These are phyloP conservation scores for Cytospora piceicola DNA, from an alignment of 2,329 filamentous ascomycete genomes.

Conservation along the genomic window DNA sequence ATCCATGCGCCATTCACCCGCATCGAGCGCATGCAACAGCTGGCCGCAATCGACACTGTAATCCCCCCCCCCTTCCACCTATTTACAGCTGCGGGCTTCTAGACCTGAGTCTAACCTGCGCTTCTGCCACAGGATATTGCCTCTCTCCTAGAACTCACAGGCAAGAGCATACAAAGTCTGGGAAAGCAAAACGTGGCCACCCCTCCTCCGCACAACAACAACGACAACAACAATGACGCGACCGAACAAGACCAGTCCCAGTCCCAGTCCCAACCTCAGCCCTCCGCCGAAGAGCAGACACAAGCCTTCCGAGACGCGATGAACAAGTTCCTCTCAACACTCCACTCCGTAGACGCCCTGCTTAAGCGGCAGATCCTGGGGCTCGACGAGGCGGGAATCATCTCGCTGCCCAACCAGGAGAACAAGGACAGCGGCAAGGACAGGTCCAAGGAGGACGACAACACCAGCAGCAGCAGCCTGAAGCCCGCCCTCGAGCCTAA, in stretches of 20 bases:
- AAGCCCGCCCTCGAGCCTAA: conserved; percentile 49
- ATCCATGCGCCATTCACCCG: conserved; percentile 65
- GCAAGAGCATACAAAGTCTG: conserved; percentile 66
- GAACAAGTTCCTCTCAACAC: conserved; percentile 69
- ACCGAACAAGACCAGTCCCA: conserved; percentile 11
- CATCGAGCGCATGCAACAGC: conserved; percentile 78
- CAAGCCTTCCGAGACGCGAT: conserved; percentile 62
- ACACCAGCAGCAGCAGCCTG: conserved; percentile 39
- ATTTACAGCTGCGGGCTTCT: conserved; percentile 1
- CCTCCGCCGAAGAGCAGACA: conserved; percentile 52
- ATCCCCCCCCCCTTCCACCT: conserved; percentile 1
- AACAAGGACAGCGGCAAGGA: conserved; percentile 34
- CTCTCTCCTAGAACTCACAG: conserved; percentile 52
- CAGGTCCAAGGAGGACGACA: conserved; percentile 33
- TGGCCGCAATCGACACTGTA: conserved; percentile 77
- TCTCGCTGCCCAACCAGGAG: conserved; percentile 51
- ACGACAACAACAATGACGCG: conserved; percentile 34
- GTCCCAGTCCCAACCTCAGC: conserved; percentile 13
- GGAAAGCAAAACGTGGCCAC: conserved; percentile 46
- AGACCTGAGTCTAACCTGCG: conserved; percentile 38
- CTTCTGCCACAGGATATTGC: conserved; percentile 51
- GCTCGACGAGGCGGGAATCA: conserved; percentile 79
- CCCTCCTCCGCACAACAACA: conserved; percentile 36
- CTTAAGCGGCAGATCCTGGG: conserved; percentile 78
- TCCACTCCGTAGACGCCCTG: conserved; percentile 75